Evolutionary conservation across 495 filamentous ascomycete genomes (phyloP), one percentile per base, ranked within the genome.

Genomic region (Neurospora tetrasperma): DNA sequence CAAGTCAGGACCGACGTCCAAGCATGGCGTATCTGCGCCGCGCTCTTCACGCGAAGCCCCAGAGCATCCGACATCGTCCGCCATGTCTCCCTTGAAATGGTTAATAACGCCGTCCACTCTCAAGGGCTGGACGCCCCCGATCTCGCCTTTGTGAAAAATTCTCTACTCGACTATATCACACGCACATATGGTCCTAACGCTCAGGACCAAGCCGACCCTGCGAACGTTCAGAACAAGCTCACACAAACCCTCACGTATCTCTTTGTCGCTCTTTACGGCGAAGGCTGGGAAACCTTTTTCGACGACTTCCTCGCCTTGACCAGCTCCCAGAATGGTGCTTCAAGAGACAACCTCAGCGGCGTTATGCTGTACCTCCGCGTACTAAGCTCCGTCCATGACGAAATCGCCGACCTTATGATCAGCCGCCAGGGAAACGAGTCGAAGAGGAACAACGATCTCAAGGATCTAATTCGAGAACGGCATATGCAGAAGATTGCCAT

Each of bases 331-430:
- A 84, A 84, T 46, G 83, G 83, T 73, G 76, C 78, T 62, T 82
- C 81, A 54, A 85, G 85, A 71, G 89, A 95, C 78, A 97, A 97
- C 81, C 79, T 87, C 68, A 76, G 86, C 5, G 94, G 93, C 14
- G 92, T 96, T 68, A 83, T 94, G 42, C 88, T 99, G 75, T 99
- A 97, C 82, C 86, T 99, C 44, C 91, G 95, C 69, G 88, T 96
- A 74, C 86, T 97, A 62, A 86, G 89, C 78, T 93, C 93, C 46
- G 89, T 99, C 44, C 96, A 99, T 78, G 96, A 99, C 76, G 96
- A 99, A 81, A 96, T 99, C 81, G 96, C 94, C 68, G 96, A 99
- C 84, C 87, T 93, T 40, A 83, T 98, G 71, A 84, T 98, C n/a
- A 87, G 90, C 23, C 88, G 94, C 59, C 89, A 91, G 38, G 86